A percentile compares a stretch with the other conserved stretches of the same genome.
Evolutionary conservation across 1,284 basidiomycete species (phyloP).

Genomic region (Cryptococcus wingfieldii): DNA sequence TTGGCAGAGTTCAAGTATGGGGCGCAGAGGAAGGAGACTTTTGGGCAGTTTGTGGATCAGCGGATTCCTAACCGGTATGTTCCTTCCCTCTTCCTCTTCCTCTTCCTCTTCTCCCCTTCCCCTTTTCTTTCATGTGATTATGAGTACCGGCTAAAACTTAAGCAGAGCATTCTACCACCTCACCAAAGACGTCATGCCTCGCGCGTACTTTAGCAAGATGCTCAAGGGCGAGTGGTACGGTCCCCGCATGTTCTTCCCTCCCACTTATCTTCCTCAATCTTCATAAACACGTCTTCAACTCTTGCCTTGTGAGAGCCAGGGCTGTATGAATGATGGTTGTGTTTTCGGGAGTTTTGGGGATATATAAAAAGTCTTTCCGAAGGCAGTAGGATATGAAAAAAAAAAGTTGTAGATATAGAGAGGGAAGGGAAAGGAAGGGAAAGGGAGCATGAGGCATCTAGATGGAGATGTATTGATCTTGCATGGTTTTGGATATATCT

Average conservation of each 20-base stretch:
- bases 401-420: too few species aligned
- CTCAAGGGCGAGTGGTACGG: conserved; percentile 57
- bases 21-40: conserved; percentile 78
- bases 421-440: too few species aligned
- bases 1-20: conserved; percentile 84
- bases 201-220: conserved; percentile 80
- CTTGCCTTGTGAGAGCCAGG: too few species aligned
- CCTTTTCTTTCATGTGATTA: background rate
- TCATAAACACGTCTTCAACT: background rate
- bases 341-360: too few species aligned
- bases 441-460: too few species aligned
- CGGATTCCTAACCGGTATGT: conserved; percentile 53
- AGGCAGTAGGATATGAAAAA: too few species aligned
- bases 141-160: background rate
- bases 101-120: too few species aligned
- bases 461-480: too few species aligned
- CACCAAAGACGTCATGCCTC: conserved; percentile 86
- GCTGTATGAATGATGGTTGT: too few species aligned
- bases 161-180: conserved; percentile 79
- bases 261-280: conserved; percentile 26
- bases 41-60: conserved; percentile 66
- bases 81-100: too few species aligned
- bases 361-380: too few species aligned
- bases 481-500: too few species aligned
- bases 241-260: conserved; percentile 43